Conservation (phyloP, 2,329 filamentous ascomycete species). For the Pseudogymnoascus pannorum region DNA sequence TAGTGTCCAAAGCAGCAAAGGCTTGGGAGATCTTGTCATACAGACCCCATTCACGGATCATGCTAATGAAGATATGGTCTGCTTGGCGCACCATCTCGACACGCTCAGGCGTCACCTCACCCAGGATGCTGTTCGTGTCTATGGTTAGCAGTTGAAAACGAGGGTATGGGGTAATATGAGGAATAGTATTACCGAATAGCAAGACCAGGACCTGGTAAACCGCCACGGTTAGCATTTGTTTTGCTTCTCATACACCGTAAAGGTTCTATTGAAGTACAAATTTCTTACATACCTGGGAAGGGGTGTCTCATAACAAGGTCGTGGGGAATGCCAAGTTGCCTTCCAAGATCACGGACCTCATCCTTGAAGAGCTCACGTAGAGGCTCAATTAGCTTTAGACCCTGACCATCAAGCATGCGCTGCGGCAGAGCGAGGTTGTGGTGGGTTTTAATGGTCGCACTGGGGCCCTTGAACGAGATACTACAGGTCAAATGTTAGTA, state of each 20-base stretch:
- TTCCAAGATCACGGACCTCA: conserved; percentile 65
- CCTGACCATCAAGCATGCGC: conserved; percentile 43
- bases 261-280: neutral
- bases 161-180: neutral
- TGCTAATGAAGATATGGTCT: conserved; percentile 69
- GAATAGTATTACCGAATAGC: conserved; percentile 6
- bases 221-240: neutral
- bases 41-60: conserved; percentile 64
- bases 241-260: neutral
- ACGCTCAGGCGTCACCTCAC: conserved; percentile 73
- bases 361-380: conserved; percentile 78
- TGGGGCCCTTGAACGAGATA: conserved; percentile 66
- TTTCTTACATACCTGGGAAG: conserved; percentile 60
- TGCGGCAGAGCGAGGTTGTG: conserved; percentile 61
- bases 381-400: conserved; percentile 67
- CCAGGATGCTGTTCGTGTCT: conserved; percentile 57
- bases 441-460: conserved; percentile 66
- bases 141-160: conserved; percentile 15
- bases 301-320: conserved; percentile 74
- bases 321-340: conserved; percentile 61
- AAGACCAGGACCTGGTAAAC: conserved; percentile 38
- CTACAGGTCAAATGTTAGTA: conserved; percentile 19
- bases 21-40: conserved; percentile 67
- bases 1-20: conserved; percentile 60
- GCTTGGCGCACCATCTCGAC: conserved; percentile 73